Conservation (phyloP, 1,284 basidiomycete species). For the Exobasidium rhododendri region DNA sequence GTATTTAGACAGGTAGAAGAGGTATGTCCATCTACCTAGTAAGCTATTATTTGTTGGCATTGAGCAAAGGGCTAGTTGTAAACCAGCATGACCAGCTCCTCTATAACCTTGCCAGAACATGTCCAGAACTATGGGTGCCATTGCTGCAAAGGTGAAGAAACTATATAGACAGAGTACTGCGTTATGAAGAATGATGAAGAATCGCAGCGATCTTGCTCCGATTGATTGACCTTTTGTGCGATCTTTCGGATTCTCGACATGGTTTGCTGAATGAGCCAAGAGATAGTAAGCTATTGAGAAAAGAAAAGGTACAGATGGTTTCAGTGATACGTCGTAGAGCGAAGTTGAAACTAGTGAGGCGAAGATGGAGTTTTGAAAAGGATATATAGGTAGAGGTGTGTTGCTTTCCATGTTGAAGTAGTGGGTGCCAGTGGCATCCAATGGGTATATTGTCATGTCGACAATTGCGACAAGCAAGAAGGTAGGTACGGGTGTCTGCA, state of each 20-base stretch:
- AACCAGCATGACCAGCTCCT: conserved; percentile 27
- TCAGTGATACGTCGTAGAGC: conserved; percentile 23
- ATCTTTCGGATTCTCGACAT: conserved; percentile 24
- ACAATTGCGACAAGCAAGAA: neutral
- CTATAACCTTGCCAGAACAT: conserved; percentile 37
- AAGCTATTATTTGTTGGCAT: conserved; percentile 44
- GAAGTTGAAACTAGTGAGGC: neutral
- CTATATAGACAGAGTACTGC: conserved; percentile 37
- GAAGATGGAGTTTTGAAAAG: conserved; percentile 12
- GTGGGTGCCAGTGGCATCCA: conserved; percentile 19
- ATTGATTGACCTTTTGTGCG: conserved; percentile 24
- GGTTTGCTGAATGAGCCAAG: conserved; percentile 33
- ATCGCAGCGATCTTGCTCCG: conserved; percentile 21
- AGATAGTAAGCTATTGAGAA: conserved; percentile 45
- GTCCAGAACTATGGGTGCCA: conserved; percentile 32
- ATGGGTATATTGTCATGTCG: conserved; percentile 20
- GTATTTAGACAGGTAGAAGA: conserved; percentile 54
- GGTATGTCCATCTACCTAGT: conserved; percentile 45
- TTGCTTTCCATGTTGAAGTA: conserved; percentile 15
- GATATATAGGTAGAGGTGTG: conserved; percentile 30
- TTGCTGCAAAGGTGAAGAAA: conserved; percentile 33
- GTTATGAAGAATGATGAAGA: conserved; percentile 39
- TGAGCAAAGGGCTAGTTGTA: conserved; percentile 54
- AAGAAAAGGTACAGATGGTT: conserved; percentile 24
- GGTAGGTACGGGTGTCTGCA: neutral